Base-by-base conservation (phyloP, 2,329 filamentous ascomycete genomes). In the Chaetomium olivaceum region DNA sequence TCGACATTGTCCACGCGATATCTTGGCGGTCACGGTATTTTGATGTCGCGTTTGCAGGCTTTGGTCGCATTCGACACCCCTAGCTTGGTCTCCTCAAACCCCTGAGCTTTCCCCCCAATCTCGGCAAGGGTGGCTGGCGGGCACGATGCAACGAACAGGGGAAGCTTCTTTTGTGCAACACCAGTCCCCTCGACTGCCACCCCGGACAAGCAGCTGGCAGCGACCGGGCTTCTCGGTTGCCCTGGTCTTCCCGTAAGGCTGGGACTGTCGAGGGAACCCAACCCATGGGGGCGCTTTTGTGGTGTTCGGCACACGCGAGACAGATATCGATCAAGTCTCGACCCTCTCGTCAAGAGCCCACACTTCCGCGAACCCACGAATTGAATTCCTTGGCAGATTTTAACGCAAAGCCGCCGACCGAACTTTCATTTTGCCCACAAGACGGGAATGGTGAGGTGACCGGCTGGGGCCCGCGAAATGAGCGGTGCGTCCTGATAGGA, bases 231-330 rank as follows among this genome's bases (percentile, higher is more conserved):
- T 25, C 33, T 39, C 25, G n/a, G 12, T 4, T 33, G 59, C 57
- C 67, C 66, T 65, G 61, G 61, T 63, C 66, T 59, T 39, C 50
- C 65, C 69, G 61, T 70, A 67, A 68, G 69, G 69, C 69, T 70
- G 67, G 67, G 56, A 51, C 43, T 27, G 31, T 14, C n/a, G 16
- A 52, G 14, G 39, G 25, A 63, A 55, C 62, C 58, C 61, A 61
- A 60, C 33, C 63, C 66, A 55, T 63, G 64, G 63, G 39, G 31
- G 33, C 46, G 39, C 16, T 43, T 43, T 43, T 19, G 16, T 43
- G 39, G 16, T 43, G 16, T 43, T 43, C 39, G 39, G 39, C 39
- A 43, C 39, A n/a, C 16, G 39, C 39, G 39, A 43, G 39, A 43
- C 16, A n/a, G 39, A 43, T 43, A 43, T 43, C 39, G 39, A 43